Conservation (phyloP, 192 early-diverging fungal genomes). For the Gonapodya prolifera region DNA sequence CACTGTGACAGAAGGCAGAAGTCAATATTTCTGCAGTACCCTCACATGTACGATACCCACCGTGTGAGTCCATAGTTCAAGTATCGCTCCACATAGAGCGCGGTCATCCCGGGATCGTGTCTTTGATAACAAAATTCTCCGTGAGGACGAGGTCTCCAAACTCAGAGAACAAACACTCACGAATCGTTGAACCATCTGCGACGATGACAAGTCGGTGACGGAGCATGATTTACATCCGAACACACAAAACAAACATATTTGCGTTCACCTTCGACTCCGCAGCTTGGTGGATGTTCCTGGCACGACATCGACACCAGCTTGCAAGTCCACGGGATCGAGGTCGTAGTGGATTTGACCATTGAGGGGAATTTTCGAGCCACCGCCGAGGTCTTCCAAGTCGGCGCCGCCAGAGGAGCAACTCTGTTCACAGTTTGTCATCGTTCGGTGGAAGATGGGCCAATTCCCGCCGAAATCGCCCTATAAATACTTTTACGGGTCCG, state of each 20-base stretch:
- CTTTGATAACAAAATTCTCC: neutral
- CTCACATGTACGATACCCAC: neutral
- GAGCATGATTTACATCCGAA: too few relatives aligned
- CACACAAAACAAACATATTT: too few relatives aligned
- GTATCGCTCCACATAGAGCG: constrained; percentile 2
- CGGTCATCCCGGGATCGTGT: neutral
- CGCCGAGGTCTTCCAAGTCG: neutral
- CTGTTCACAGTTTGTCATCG: too few relatives aligned
- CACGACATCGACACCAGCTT: neutral
- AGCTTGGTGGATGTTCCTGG: neutral
- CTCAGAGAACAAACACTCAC: neutral
- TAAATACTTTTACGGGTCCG: too few relatives aligned
- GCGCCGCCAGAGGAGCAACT: too few relatives aligned
- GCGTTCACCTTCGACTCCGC: neutral
- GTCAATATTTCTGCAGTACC: neutral
- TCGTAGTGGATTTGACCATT: neutral
- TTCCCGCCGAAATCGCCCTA: too few relatives aligned
- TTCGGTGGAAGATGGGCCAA: too few relatives aligned
- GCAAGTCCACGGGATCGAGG: neutral
- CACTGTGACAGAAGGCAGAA: neutral
- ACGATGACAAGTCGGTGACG: too few relatives aligned
- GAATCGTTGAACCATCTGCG: constrained; percentile 4
- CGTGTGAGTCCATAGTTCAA: neutral
- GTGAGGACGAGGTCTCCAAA: neutral
- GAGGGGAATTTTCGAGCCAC: neutral